Evolutionary conservation across 1,139 yeast species (phyloP), one percentile per base, ranked within the genome.

Genomic region (Pichia sp.): DNA sequence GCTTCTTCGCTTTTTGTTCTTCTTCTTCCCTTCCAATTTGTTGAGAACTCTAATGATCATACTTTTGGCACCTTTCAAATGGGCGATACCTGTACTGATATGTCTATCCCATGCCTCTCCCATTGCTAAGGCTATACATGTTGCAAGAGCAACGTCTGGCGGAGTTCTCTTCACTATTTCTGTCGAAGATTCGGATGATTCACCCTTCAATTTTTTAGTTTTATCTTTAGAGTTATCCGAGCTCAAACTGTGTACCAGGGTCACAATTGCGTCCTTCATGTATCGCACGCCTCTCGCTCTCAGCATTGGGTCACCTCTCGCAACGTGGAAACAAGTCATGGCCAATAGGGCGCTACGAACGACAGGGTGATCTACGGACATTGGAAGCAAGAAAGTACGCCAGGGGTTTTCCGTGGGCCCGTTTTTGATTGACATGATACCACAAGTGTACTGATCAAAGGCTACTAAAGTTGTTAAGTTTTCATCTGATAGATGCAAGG

Each of bases 81-180:
- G 88, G 1, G 85, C 83, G 50, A 83, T 79, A 18, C 87, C 87
- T 41, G 84, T 80, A 8, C 83, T 75, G 4, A 77, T 82, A 57
- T 78, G 84, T 19, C 83, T 75, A 60, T 82, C 85, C 87, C 88
- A 84, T 1, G 84, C 74, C 63, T 84, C 89, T 47, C 85, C 77
- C 48, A 81, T 77, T 0, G 87, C 83, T 53, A 83, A 68, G 25
- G 81, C 79, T 51, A 83, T 65, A 56, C 88, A 82, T 0, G 87
- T 79, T 0, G 85, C 82, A 30, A 83, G 68, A 1, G 87, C 87
- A 23, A 82, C 79, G 60, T 82, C 87, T 1, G 58, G 58, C 21
- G 58, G 57, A 1, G 48, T 49, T 23, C 47, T 47, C n/a, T 50
- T 46, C 3, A 37, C 37, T 5, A 46, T 16, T 21, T 45, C 48